These are phyloP conservation scores for Trichothecium roseum DNA, from an alignment of 2,329 filamentous ascomycete genomes.

Conservation along the genomic window DNA sequence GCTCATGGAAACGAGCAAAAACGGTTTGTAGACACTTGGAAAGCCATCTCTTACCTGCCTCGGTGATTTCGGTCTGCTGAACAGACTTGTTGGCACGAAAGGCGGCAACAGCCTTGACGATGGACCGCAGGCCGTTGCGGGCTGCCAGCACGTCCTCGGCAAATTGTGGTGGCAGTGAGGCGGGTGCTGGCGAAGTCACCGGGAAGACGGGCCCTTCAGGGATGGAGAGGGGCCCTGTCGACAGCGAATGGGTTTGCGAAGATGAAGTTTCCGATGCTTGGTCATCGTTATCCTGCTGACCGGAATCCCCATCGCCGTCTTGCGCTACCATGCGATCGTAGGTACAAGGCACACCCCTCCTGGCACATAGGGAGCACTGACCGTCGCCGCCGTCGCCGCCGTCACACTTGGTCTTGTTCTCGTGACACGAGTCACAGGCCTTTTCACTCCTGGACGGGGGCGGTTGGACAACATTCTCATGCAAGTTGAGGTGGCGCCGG, in stretches of 20 bases:
- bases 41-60: constrained; percentile 8
- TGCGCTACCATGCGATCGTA: constrained; percentile 16
- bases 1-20: constrained; percentile 27
- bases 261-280: neutral
- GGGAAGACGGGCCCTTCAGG: neutral
- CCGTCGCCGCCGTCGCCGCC: too few relatives aligned
- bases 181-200: too few relatives aligned
- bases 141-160: neutral
- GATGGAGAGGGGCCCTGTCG: too few relatives aligned
- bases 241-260: neutral
- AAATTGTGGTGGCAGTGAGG: neutral
- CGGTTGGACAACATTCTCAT: constrained; percentile 16
- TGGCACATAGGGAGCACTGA: constrained; percentile 27
- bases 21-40: constrained; percentile 18
- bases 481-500: constrained; percentile 24
- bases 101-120: constrained; percentile 1
- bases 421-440: constrained; percentile 31
- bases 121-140: neutral
- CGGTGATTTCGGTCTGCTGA: constrained; percentile 6
- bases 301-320: constrained; percentile 1
- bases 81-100: neutral
- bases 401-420: constrained; percentile 34
- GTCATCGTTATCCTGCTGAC: neutral
- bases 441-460: constrained; percentile 22
- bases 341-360: constrained; percentile 25